phyloP scores from a whole-genome alignment of 108 stramenopile genomes.

The Nitzschia sp. region DNA sequence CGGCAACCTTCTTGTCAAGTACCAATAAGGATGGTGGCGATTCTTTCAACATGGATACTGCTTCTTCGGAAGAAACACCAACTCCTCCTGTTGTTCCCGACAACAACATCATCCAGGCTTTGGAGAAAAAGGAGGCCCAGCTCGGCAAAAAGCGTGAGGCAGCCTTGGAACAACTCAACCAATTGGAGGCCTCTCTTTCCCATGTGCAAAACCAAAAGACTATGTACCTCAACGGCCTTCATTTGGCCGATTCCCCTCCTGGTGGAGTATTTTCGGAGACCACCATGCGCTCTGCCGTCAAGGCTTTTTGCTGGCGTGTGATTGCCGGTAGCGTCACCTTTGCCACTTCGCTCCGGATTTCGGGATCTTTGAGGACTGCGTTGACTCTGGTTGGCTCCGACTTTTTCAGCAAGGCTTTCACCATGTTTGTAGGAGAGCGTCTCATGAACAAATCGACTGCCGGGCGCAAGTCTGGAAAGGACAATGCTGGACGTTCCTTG shows the following conservation, averaged over 20 bases:
- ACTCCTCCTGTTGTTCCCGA: conserved; percentile 7
- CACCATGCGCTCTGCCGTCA: conserved; percentile 70
- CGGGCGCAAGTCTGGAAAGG: conserved; percentile 72
- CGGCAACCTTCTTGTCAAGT: conserved; percentile 30
- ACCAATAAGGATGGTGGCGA: conserved; percentile 33
- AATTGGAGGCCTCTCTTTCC: conserved; percentile 51
- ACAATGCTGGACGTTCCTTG: conserved; percentile 76
- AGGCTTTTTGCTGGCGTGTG: conserved; percentile 84
- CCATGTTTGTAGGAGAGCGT: conserved; percentile 95
- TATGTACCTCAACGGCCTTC: conserved; percentile 59
- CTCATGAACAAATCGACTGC: conserved; percentile 90
- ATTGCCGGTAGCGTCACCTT: conserved; percentile 86
- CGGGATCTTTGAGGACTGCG: conserved; percentile 69
- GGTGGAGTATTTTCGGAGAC: conserved; percentile 73
- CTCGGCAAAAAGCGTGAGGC: conserved; percentile 51
- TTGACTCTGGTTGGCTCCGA: conserved; percentile 92
- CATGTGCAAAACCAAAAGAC: conserved; percentile 59
- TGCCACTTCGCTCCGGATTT: conserved; percentile 72
- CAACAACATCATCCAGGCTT: conserved; percentile 51
- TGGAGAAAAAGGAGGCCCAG: conserved; percentile 69
- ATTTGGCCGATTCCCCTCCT: conserved; percentile 30
- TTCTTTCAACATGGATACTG: not conserved
- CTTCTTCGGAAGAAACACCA: not conserved
- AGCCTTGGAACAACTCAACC: conserved; percentile 48
- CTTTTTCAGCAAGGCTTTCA: conserved; percentile 90